Conservation (phyloP, 2,329 filamentous ascomycete genomes). For the Cryphonectria parasitica region DNA sequence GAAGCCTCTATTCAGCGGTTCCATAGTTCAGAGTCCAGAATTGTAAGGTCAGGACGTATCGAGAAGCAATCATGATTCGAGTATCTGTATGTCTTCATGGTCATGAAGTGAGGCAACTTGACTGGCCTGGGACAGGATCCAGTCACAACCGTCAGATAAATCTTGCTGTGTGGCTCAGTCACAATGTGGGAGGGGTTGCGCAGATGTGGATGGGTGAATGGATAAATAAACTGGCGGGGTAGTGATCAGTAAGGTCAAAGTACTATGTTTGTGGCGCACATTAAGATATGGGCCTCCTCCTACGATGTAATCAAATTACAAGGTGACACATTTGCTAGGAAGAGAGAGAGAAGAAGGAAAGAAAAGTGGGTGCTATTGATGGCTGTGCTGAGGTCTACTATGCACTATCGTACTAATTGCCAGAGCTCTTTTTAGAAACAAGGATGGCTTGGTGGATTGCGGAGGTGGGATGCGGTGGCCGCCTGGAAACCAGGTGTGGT, state of each 20-base stretch:
- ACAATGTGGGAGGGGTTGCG: background rate
- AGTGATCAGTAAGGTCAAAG: background rate
- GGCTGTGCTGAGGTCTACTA: background rate
- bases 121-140: background rate
- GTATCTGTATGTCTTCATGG: background rate
- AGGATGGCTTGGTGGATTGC: background rate
- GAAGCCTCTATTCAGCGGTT: background rate
- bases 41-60: background rate
- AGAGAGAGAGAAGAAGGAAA: background rate
- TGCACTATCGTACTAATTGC: background rate
- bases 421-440: background rate
- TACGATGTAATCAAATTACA: background rate
- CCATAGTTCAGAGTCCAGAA: background rate
- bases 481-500: background rate
- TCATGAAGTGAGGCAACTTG: background rate
- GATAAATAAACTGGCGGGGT: background rate
- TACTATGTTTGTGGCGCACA: background rate
- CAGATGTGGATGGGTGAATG: background rate
- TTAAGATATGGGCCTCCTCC: background rate
- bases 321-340: background rate
- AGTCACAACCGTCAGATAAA: background rate
- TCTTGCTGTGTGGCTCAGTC: background rate
- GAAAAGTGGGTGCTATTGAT: background rate
- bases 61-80: background rate
- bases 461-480: constrained; percentile 1